Base-by-base conservation (phyloP, 2,329 filamentous ascomycete genomes). In the Gnomoniopsis sp. region DNA sequence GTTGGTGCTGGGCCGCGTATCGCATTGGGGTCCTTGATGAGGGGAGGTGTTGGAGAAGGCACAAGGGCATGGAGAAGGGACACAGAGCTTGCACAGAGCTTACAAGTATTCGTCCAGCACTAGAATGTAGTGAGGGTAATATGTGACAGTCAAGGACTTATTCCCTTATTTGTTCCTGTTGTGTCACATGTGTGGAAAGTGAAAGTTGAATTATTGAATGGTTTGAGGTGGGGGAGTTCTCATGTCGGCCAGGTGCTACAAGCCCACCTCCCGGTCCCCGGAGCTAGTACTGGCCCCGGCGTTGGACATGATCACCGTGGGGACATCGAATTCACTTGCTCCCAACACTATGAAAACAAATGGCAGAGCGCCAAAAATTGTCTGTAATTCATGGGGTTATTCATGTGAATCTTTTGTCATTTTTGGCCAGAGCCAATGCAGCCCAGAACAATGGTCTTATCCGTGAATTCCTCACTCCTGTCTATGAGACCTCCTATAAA, bases 401-500 rank as follows among this genome's bases (percentile, higher is more conserved):
- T 30, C 26, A 30, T 30, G n/a, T n/a, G 8, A 30, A 30, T 30
- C 26, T 8, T 30, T 30, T 30, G 26, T 30, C 36, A 41, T 15
- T 41, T 41, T 41, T 15, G 26, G 26, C 26, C 26, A 46, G n/a
- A 46, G 15, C 21, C 19, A 22, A 11, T 6, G 14, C 10, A 19
- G 14, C 43, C 17, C 43, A 19, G 11, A 46, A 21, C 7, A 19
- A 11, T 6, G 21, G 33, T 59, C 53, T 53, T 47, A 26, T 53
- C 51, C 53, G 23, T 57, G 19, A n/a, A 46, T 52, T 57, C 55
- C 17, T 48, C 46, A 53, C 53, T 50, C 33, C 38, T 46, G 26
- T 62, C 57, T 56, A 62, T 56, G 54, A 55, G 57, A 52, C 57
- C 44, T 60, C 51, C 17, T 60, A 58, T 62, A 62, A 48, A 30